Evolutionary conservation across 2,329 filamentous ascomycete species (phyloP).

Genomic region (Colletotrichum agaves): DNA sequence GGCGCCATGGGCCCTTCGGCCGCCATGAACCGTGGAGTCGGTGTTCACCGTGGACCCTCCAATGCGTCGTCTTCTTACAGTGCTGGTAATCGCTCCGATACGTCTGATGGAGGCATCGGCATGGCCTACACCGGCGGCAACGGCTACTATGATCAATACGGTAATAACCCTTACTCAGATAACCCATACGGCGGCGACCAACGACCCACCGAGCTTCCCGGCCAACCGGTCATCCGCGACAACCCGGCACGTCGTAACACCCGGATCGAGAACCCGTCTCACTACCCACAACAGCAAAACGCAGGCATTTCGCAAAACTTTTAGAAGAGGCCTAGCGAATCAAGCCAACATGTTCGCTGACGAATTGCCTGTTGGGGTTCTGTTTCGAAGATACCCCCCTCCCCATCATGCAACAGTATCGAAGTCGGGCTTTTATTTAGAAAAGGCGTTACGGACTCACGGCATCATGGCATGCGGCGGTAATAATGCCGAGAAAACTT

Average conservation of each 20-base stretch:
- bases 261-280: conserved; percentile 89
- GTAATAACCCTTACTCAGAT: conserved; percentile 66
- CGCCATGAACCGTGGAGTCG: conserved; percentile 70
- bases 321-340: conserved; percentile 52
- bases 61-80: conserved; percentile 98
- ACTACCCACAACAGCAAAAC: conserved; percentile 92
- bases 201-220: conserved; percentile 56
- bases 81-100: conserved; percentile 78
- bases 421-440: neutral
- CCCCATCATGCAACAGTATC: conserved; percentile 22
- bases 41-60: conserved; percentile 88
- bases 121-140: conserved; percentile 55
- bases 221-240: conserved; percentile 88
- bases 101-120: conserved; percentile 64
- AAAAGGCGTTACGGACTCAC: conserved; percentile 27
- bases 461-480: conserved; percentile 14
- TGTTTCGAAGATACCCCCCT: conserved; percentile 35
- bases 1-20: conserved; percentile 82
- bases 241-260: conserved; percentile 93
- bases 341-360: conserved; percentile 13
- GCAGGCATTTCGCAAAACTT: conserved; percentile 98
- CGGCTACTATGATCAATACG: conserved; percentile 70
- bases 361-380: conserved; percentile 25
- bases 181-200: conserved; percentile 50
- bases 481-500: neutral